A percentile compares a stretch with the other conserved stretches of the same genome.
phyloP scores from a whole-genome alignment of 2,329 filamentous ascomycete species.

The Aureobasidium vineae region DNA sequence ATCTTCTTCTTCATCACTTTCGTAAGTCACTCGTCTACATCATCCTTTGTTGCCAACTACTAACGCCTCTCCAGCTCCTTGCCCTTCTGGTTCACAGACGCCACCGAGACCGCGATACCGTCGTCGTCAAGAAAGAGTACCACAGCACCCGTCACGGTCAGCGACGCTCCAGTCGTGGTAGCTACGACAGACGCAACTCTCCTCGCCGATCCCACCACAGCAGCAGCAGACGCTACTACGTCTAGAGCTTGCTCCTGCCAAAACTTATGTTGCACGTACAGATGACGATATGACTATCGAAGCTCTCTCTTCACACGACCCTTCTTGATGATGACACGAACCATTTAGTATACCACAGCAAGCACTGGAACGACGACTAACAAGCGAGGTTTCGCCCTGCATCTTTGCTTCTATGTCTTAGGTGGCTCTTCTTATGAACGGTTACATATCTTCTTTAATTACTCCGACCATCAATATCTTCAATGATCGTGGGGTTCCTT shows the following conservation, averaged over 20 bases:
- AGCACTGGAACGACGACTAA: background rate
- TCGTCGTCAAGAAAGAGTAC: constrained; percentile 55
- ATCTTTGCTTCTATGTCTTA: background rate
- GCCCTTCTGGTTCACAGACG: constrained; percentile 59
- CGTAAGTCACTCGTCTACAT: constrained; percentile 23
- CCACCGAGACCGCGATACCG: constrained; percentile 48
- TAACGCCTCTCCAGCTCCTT: constrained; percentile 46
- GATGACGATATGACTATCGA: background rate
- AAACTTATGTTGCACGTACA: background rate
- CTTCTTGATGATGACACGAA: constrained; percentile 6
- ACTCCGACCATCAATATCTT: background rate
- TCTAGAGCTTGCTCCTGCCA: constrained; percentile 14
- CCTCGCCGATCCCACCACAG: constrained; percentile 29
- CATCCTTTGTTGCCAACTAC: background rate
- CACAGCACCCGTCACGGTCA: constrained; percentile 48
- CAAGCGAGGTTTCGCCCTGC: background rate
- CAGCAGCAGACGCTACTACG: constrained; percentile 36
- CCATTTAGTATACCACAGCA: background rate
- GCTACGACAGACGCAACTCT: constrained; percentile 32
- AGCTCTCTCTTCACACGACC: background rate
- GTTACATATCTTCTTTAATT: background rate
- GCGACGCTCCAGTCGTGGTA: constrained; percentile 38
- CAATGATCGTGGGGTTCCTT: background rate
- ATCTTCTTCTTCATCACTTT: constrained; percentile 29
- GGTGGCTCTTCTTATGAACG: background rate